Base-by-base conservation (phyloP, 257 asterid species). In the Salvia splendens region DNA sequence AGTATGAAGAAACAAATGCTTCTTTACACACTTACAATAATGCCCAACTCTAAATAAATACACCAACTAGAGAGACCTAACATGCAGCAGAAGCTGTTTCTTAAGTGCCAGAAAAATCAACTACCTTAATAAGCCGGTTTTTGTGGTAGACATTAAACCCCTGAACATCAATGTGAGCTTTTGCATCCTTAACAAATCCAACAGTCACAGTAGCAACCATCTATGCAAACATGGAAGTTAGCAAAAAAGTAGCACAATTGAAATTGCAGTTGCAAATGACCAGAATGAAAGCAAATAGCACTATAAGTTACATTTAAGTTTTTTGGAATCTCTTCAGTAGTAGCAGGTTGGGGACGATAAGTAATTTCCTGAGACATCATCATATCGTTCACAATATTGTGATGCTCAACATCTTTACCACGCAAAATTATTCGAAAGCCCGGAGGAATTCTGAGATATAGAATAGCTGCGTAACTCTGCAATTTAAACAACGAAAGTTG, bases 71-170 rank as follows among this genome's bases (percentile, higher is more conserved):
- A 24, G 30, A 24, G 2, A 24, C 3, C 30, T 24, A 24, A 24
- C 30, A 24, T 24, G 30, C 30, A 24, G 30, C 30, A 24, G 30
- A 24, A 24, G 30, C 30, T 24, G 30, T 24, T 24, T 24, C 30
- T 24, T 24, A 24, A 24, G 30, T 24, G 30, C 30, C 30, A 24
- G 30, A 24, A 24, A 24, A 24, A 24, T 24, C 30, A 24, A 24
- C 30, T 24, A 24, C 30, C 95, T 79, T 88, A 64, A 91, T 88
- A 15, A 91, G 97, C 61, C 97, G 66, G 50, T 91, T 91, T 80
- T 88, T 91, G 61, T 88, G 96, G 71, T 88, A 88, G 8, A 88
- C 88, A 14, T 91, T 91, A 85, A 88, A 91, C 6, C 97, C 96
- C 77, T 91, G 97, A 68, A 91, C 71, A 69, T 91, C 97, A 45